Conservation (phyloP, 768 basidiomycete genomes). For the Leccinum ochraceum region DNA sequence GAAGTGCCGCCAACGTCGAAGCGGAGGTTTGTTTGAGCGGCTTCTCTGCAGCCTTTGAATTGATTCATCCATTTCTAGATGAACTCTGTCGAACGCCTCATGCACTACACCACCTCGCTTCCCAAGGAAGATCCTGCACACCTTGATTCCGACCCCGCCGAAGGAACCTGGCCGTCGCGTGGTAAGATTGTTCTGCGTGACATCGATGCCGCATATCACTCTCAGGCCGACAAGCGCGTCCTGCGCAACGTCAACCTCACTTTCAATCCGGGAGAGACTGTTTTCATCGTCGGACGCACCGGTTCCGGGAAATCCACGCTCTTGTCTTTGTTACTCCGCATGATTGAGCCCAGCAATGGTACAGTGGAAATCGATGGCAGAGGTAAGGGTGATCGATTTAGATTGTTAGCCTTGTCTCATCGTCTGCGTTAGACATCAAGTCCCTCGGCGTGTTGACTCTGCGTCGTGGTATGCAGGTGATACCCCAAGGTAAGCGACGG, state of each 20-base stretch:
- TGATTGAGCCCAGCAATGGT: conserved; percentile 74
- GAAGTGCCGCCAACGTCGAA: conserved; percentile 28
- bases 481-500: conserved; percentile 27
- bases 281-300: conserved; percentile 80
- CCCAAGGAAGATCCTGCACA: conserved; percentile 25
- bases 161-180: conserved; percentile 22
- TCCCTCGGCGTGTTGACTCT: conserved; percentile 56
- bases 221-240: conserved; percentile 61
- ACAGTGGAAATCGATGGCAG: conserved; percentile 77
- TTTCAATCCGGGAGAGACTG: conserved; percentile 63
- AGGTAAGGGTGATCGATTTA: conserved; percentile 44
- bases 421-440: conserved; percentile 73
- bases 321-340: conserved; percentile 64
- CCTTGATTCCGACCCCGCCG: conserved; percentile 24
- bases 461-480: conserved; percentile 32
- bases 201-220: conserved; percentile 72
- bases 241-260: conserved; percentile 62
- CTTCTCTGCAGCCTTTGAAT: neutral
- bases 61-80: conserved; percentile 17
- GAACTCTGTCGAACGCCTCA: conserved; percentile 32
- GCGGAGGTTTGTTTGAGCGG: conserved; percentile 22
- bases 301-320: conserved; percentile 78
- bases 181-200: conserved; percentile 69
- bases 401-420: conserved; percentile 54
- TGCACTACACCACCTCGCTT: conserved; percentile 26